Base-by-base conservation (phyloP, 805 yeast genomes). In the Blastobotrys peoriensis region DNA sequence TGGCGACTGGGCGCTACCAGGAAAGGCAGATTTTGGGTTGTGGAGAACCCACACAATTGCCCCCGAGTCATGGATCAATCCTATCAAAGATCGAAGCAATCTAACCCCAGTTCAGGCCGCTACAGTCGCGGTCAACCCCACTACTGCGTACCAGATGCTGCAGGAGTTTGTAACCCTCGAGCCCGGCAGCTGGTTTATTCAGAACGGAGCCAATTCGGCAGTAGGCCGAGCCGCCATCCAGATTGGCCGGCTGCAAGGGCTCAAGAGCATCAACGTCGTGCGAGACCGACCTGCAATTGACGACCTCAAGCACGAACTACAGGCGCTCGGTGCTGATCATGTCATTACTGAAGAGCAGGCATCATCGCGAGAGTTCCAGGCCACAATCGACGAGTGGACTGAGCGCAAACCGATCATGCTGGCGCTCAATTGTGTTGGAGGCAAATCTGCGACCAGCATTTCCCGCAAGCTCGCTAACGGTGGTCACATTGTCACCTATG, bases 201-300 rank as follows among this genome's bases (percentile, higher is more conserved):
- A 93, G 67, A 93, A 91, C 58, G 98, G 96, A 25, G 98, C 96
- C 28, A 93, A 87, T 53, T 86, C 96, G 5, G 95, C 93, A 22
- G 99, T 93, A 8, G 96, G 96, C 4, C 79, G 87, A 54, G 81
- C 84, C 55, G 98, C 95, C 5, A 74, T 87, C 40, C 99, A 93
- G 65, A 76, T 93, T 43, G 96, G 86, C 23, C 77, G 78, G 52
- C 69, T 79, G 22, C 71, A 83, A 62, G 96, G 95, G 1, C 65
- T 81, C 60, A 86, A 87, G 56, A 86, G 95, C 8, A 75, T 93
- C 53, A 81, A 86, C 49, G 93, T 93, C 37, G 83, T 93, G 41
- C 79, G 99, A 63, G 86, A 86, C 58, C 77, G 98, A 55, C 83
- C 81, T 27, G 73, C 88, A 57, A 71, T 91, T 43, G 83, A 81